A percentile compares a stretch with the other conserved stretches of the same genome.
These are phyloP conservation scores for Novakomyces olei DNA, from an alignment of 805 yeast genomes.

Conservation along the genomic window DNA sequence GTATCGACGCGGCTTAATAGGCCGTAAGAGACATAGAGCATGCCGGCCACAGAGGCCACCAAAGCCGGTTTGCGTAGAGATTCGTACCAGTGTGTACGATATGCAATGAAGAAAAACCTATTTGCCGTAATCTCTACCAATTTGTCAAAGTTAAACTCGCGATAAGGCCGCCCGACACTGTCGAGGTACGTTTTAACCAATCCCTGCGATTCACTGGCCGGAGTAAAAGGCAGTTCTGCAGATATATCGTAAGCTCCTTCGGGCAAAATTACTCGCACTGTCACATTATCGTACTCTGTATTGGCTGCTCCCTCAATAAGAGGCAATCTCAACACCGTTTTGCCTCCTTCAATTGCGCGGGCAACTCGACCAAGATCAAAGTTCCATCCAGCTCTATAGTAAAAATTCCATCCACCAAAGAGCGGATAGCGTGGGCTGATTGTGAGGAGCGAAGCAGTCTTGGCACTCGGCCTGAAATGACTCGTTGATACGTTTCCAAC, in stretches of 20 bases:
- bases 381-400: constrained; percentile 91
- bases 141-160: too few species aligned
- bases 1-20: too few species aligned
- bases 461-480: constrained; percentile 13
- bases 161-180: too few species aligned
- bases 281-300: constrained; percentile 40
- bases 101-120: too few species aligned
- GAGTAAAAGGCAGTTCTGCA: constrained; percentile 10
- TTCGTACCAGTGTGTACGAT: too few species aligned
- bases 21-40: too few species aligned
- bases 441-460: constrained; percentile 29
- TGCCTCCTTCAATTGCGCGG: constrained; percentile 21
- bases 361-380: constrained; percentile 28
- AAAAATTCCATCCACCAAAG: constrained; percentile 89
- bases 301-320: constrained; percentile 50
- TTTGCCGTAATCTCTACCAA: too few species aligned
- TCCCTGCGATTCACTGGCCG: too few species aligned
- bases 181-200: too few species aligned
- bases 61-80: too few species aligned
- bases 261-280: constrained; percentile 50
- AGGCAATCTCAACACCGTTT: constrained; percentile 40
- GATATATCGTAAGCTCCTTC: constrained; percentile 40
- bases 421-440: constrained; percentile 87
- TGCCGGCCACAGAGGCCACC: too few species aligned
- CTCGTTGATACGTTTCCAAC: constrained; percentile 87